phyloP scores from a whole-genome alignment of 306 rosid genomes.

The Vachellia collinsii region DNA sequence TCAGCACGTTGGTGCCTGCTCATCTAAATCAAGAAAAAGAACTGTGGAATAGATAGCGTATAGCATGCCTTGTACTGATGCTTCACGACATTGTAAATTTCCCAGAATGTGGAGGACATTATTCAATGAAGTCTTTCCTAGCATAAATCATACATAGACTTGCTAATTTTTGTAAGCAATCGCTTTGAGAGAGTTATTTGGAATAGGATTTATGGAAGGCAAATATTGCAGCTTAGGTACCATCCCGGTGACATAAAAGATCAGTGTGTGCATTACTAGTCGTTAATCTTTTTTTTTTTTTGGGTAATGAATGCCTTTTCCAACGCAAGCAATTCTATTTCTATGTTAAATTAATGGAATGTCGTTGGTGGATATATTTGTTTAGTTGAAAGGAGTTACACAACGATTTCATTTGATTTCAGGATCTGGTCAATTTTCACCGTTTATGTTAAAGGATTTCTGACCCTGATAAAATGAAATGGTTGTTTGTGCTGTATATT shows the following conservation, averaged over 20 bases:
- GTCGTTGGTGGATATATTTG: too few relatives aligned
- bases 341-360: neutral
- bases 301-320: neutral
- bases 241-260: neutral
- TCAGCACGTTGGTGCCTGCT: too few relatives aligned
- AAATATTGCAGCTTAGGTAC: constrained; percentile 21
- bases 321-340: neutral
- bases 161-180: neutral
- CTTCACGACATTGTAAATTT: constrained; percentile 33
- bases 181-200: neutral
- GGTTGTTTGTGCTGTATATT: too few relatives aligned
- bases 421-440: too few relatives aligned
- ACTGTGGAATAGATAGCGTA: too few relatives aligned
- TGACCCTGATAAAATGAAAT: too few relatives aligned
- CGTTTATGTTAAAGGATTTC: too few relatives aligned
- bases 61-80: neutral
- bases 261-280: constrained; percentile 14
- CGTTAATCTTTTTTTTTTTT: neutral
- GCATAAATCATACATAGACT: constrained; percentile 21
- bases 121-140: constrained; percentile 27
- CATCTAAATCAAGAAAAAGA: too few relatives aligned
- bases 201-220: constrained; percentile 4
- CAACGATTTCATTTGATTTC: too few relatives aligned
- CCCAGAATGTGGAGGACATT: constrained; percentile 21
- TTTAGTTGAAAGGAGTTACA: neutral